A percentile compares a stretch with the other conserved stretches of the same genome.
phyloP scores from a whole-genome alignment of 768 basidiomycete genomes.

The Hemileccinum rubropunctum region DNA sequence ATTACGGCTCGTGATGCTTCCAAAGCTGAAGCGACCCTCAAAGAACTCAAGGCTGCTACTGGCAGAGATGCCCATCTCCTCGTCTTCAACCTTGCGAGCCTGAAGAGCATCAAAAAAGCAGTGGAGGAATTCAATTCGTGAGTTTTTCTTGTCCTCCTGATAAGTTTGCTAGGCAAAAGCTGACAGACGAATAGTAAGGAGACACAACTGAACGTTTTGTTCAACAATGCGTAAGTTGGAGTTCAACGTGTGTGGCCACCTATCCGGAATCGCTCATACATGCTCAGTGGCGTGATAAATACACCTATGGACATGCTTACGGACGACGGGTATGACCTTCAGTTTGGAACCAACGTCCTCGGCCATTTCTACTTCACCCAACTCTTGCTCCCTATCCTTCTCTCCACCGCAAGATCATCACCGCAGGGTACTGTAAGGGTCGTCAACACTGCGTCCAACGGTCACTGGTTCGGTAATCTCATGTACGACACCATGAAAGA shows the following conservation, averaged over 20 bases:
- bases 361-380: slow-evolving; percentile 37
- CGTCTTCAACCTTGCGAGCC: slow-evolving; percentile 40
- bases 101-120: slow-evolving; percentile 36
- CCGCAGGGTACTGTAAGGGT: slow-evolving; percentile 34
- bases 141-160: neutral
- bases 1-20: slow-evolving; percentile 23
- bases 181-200: slow-evolving; percentile 16
- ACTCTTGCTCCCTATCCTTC: slow-evolving; percentile 34
- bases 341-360: slow-evolving; percentile 39
- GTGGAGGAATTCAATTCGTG: slow-evolving; percentile 41
- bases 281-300: slow-evolving; percentile 31
- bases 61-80: slow-evolving; percentile 32
- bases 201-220: slow-evolving; percentile 21
- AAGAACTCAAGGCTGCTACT: slow-evolving; percentile 21
- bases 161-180: neutral
- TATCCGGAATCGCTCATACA: neutral
- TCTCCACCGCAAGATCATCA: slow-evolving; percentile 29
- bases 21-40: slow-evolving; percentile 15
- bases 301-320: slow-evolving; percentile 32
- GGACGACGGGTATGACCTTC: slow-evolving; percentile 40
- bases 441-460: slow-evolving; percentile 33
- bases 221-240: slow-evolving; percentile 31
- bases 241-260: neutral
- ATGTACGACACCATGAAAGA: slow-evolving; percentile 30
- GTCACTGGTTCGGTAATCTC: slow-evolving; percentile 21